Conservation (phyloP, 164 flowering plant genomes). For the Cinnamomum micranthum region DNA sequence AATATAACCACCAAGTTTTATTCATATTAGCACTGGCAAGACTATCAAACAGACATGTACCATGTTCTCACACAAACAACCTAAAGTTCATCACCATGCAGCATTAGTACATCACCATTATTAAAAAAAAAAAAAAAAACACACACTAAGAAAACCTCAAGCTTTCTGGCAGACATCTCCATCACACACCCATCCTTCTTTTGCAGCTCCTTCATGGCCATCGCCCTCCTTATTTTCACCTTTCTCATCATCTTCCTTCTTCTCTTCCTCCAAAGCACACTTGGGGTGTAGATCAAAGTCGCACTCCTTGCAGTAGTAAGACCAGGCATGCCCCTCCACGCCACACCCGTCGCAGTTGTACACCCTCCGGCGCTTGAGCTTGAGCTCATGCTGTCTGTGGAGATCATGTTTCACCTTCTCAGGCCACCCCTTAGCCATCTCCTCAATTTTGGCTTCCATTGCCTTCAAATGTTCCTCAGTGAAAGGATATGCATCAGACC, state of each 20-base stretch:
- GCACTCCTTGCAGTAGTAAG: slow-evolving; percentile 47
- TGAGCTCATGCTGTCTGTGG: slow-evolving; percentile 62
- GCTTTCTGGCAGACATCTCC: slow-evolving; percentile 38
- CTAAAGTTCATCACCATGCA: too few relatives aligned
- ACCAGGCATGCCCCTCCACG: slow-evolving; percentile 45
- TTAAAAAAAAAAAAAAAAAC: neutral
- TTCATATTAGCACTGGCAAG: too few relatives aligned
- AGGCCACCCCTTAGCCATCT: slow-evolving; percentile 69
- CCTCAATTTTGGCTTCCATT: slow-evolving; percentile 36
- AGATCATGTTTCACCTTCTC: slow-evolving; percentile 46
- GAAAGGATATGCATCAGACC: slow-evolving; percentile 74
- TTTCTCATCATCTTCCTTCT: slow-evolving; percentile 12
- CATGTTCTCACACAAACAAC: too few relatives aligned
- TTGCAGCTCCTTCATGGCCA: slow-evolving; percentile 11
- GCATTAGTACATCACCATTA: neutral
- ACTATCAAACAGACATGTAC: too few relatives aligned
- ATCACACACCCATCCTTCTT: slow-evolving; percentile 50
- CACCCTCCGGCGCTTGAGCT: slow-evolving; percentile 20
- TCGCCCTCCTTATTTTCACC: slow-evolving; percentile 2
- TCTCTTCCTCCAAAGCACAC: slow-evolving; percentile 40
- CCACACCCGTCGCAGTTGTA: slow-evolving; percentile 50
- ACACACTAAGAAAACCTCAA: slow-evolving; percentile 1
- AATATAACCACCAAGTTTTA: too few relatives aligned
- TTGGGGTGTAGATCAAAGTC: slow-evolving; percentile 60
- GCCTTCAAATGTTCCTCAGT: slow-evolving; percentile 48